Conservation (phyloP, 345 rosid species). For the Brassica juncea region DNA sequence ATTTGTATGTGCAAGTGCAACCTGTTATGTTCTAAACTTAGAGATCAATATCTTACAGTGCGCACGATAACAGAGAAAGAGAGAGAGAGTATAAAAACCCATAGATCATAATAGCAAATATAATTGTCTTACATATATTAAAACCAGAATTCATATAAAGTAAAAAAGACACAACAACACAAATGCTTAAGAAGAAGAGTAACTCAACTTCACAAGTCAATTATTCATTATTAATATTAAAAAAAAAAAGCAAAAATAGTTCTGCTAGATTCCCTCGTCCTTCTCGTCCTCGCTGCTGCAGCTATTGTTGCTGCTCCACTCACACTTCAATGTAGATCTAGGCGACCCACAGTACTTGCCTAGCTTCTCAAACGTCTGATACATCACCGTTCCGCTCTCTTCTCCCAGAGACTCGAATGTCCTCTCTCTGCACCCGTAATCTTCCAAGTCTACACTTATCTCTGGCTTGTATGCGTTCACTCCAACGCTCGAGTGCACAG, state of each 20-base stretch:
- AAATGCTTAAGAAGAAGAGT: conserved; percentile 24
- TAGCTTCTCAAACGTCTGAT: conserved; percentile 1
- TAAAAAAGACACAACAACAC: conserved; percentile 9
- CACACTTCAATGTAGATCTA: neutral
- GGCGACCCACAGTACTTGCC: conserved; percentile 5
- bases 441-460: conserved; percentile 48
- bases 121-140: neutral
- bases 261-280: conserved; percentile 27
- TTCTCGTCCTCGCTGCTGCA: conserved; percentile 2
- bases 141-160: neutral
- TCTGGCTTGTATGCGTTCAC: conserved; percentile 35
- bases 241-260: neutral
- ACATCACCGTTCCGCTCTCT: neutral
- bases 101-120: neutral
- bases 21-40: neutral
- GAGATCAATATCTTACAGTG: neutral
- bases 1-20: neutral
- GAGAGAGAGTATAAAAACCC: neutral
- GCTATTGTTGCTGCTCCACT: conserved; percentile 7
- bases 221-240: conserved; percentile 23
- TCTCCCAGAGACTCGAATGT: neutral
- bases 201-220: conserved; percentile 17
- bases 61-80: neutral
- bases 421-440: conserved; percentile 44
- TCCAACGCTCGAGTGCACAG: conserved; percentile 53